A percentile compares a stretch with the other conserved stretches of the same genome.
phyloP scores from a whole-genome alignment of 805 yeast genomes.

The Scheffersomyces spartinae region DNA sequence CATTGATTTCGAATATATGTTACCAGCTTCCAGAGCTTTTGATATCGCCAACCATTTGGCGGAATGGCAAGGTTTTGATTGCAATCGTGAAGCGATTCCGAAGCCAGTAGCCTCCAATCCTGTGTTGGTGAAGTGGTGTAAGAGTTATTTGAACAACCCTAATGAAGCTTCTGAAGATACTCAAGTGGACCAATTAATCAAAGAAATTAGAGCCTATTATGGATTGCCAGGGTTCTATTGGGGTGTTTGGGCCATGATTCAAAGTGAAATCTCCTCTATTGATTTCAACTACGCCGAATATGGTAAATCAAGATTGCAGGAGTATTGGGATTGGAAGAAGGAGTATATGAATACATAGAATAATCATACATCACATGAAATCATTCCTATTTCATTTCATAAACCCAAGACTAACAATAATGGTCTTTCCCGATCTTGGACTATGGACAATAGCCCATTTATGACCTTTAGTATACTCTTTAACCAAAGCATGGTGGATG shows the following conservation, averaged over 20 bases:
- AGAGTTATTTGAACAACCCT: slow-evolving; percentile 35
- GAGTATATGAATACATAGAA: slow-evolving; percentile 4
- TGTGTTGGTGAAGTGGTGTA: slow-evolving; percentile 45
- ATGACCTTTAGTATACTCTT: slow-evolving; percentile 62
- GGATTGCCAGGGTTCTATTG: slow-evolving; percentile 79
- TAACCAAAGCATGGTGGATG: slow-evolving; percentile 59
- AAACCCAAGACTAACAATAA: slow-evolving; percentile 21
- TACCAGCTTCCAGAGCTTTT: slow-evolving; percentile 62
- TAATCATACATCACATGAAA: no score
- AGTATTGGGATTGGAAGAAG: slow-evolving; percentile 61
- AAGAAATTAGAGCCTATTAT: slow-evolving; percentile 49
- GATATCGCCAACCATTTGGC: slow-evolving; percentile 67
- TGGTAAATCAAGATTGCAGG: slow-evolving; percentile 47
- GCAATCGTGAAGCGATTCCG: slow-evolving; percentile 52
- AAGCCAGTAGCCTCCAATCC: slow-evolving; percentile 31
- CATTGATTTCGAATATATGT: slow-evolving; percentile 64
- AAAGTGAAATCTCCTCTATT: slow-evolving; percentile 52
- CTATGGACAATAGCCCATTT: slow-evolving; percentile 71
- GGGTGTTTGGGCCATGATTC: slow-evolving; percentile 80
- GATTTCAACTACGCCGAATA: slow-evolving; percentile 63
- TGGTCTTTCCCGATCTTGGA: slow-evolving; percentile 61
- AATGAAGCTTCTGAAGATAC: slow-evolving; percentile 11
- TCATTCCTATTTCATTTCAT: no score
- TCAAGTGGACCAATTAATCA: slow-evolving; percentile 33
- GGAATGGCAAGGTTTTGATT: slow-evolving; percentile 77